phyloP scores from a whole-genome alignment of 2,329 filamentous ascomycete genomes.

The Scedosporium boydii region DNA sequence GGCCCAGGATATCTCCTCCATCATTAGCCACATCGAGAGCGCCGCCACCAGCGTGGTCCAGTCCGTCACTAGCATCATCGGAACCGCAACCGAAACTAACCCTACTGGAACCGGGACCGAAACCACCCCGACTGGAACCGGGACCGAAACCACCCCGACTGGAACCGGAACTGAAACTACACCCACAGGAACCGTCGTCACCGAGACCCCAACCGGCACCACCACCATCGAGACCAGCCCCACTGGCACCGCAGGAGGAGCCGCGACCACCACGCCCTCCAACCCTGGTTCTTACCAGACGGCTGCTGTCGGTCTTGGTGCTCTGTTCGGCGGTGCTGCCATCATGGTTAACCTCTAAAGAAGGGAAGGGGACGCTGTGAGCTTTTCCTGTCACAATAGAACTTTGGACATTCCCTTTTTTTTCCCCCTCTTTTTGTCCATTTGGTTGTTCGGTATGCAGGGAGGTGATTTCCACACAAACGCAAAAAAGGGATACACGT shows the following conservation, averaged over 20 bases:
- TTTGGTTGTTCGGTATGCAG: neutral
- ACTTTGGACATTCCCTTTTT: neutral
- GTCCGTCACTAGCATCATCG: conserved; percentile 8
- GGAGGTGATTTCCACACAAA: neutral
- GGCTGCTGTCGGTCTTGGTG: conserved; percentile 32
- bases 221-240: conserved; percentile 11
- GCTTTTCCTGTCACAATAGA: neutral
- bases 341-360: conserved; percentile 34
- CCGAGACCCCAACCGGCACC: conserved; percentile 8
- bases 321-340: conserved; percentile 36
- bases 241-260: conserved; percentile 15
- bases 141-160: conserved; percentile 6
- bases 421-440: neutral
- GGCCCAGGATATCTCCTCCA: conserved; percentile 6
- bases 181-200: neutral
- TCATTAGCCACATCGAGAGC: neutral
- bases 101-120: conserved; percentile 10
- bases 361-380: neutral
- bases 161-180: conserved; percentile 6
- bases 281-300: conserved; percentile 15
- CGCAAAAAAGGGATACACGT: neutral
- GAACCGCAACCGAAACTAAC: conserved; percentile 9
- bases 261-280: conserved; percentile 8
- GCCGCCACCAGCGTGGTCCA: neutral
- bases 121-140: conserved; percentile 10